Conservation (phyloP, 2,329 filamentous ascomycete genomes). For the Pyricularia grisea region DNA sequence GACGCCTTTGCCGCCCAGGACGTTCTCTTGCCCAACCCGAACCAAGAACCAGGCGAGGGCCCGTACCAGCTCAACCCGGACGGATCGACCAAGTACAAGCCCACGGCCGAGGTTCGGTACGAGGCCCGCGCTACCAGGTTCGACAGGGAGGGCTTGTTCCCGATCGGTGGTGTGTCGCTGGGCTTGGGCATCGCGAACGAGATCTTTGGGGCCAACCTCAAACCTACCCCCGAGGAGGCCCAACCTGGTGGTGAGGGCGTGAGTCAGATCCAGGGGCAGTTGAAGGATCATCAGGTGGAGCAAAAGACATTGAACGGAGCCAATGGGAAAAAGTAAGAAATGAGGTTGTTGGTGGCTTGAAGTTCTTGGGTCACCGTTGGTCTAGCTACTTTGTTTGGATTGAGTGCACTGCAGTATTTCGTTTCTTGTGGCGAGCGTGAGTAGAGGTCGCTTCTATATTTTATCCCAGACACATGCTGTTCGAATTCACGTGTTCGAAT, state of each 20-base stretch:
- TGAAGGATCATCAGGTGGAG: neutral
- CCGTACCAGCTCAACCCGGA: slow-evolving; percentile 7
- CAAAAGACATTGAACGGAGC: neutral
- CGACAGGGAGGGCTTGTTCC: slow-evolving; percentile 6
- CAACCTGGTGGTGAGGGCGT: neutral
- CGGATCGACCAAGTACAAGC: slow-evolving; percentile 7
- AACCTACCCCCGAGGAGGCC: neutral
- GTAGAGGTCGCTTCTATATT: too few relatives aligned
- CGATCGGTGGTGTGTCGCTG: slow-evolving; percentile 7
- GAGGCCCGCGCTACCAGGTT: slow-evolving; percentile 5
- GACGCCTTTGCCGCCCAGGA: slow-evolving; percentile 4
- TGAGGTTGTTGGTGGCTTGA: too few relatives aligned
- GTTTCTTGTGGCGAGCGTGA: too few relatives aligned
- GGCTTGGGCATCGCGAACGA: slow-evolving; percentile 6
- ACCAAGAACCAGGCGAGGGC: slow-evolving; percentile 2
- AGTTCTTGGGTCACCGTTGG: too few relatives aligned
- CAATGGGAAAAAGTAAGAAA: neutral
- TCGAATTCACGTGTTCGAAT: too few relatives aligned
- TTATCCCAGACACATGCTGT: too few relatives aligned
- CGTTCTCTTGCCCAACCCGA: slow-evolving; percentile 7
- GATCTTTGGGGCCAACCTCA: neutral
- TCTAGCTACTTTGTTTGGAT: too few relatives aligned
- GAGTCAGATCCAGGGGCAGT: neutral
- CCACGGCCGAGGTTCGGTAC: slow-evolving; percentile 5
- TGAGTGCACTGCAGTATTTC: too few relatives aligned